These are phyloP conservation scores for Trametes cubensis DNA, from an alignment of 768 basidiomycete genomes.

Conservation along the genomic window DNA sequence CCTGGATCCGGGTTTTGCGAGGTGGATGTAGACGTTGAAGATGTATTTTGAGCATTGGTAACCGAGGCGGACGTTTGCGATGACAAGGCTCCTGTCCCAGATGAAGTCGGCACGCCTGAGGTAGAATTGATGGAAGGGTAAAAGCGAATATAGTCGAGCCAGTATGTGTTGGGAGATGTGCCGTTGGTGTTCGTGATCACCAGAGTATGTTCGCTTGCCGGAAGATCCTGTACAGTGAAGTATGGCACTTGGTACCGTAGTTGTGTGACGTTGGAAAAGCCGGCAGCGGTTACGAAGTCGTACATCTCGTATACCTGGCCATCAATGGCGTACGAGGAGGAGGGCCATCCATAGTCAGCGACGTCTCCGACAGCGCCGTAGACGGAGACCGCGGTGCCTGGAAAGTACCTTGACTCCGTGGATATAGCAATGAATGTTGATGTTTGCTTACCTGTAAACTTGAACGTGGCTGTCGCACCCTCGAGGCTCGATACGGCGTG, in stretches of 20 bases:
- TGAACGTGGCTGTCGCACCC: background rate
- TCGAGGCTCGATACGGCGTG: background rate
- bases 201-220: background rate
- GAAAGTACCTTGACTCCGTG: no score
- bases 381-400: background rate
- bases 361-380: background rate
- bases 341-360: background rate
- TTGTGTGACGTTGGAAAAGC: no score
- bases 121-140: background rate
- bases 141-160: conserved; percentile 5
- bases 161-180: conserved; percentile 2
- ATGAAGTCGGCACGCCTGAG: background rate
- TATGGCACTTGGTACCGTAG: conserved; percentile 5
- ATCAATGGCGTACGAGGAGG: background rate
- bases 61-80: no score
- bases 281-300: no score
- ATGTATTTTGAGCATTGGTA: no score
- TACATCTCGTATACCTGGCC: background rate
- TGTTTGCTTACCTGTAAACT: background rate
- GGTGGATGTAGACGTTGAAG: no score
- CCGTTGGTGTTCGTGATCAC: conserved; percentile 14
- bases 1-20: background rate
- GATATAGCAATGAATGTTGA: background rate
- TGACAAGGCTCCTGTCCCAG: background rate
- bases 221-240: background rate